A percentile compares a stretch with the other conserved stretches of the same genome.
Conservation (phyloP, 257 asterid genomes). For the Salvia hispanica region DNA sequence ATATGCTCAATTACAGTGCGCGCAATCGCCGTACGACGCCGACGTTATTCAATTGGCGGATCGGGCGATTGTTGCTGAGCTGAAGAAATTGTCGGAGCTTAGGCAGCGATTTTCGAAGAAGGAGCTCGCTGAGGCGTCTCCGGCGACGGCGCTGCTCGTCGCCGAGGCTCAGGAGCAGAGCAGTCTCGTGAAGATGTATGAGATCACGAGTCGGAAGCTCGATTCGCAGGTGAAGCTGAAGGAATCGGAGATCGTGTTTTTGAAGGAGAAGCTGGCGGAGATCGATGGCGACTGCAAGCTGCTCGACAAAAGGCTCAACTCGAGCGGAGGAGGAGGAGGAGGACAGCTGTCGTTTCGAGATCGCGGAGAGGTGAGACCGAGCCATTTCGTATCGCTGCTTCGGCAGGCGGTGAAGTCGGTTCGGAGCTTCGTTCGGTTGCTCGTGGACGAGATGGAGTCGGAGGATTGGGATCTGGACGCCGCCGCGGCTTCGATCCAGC, state of each 20-base stretch:
- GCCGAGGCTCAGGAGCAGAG: constrained; percentile 74
- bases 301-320: constrained; percentile 59
- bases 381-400: constrained; percentile 50
- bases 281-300: constrained; percentile 52
- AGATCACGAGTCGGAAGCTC: constrained; percentile 61
- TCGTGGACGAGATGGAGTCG: constrained; percentile 60
- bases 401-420: constrained; percentile 55
- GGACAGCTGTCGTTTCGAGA: constrained; percentile 45
- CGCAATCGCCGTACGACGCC: constrained; percentile 82
- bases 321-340: constrained; percentile 37
- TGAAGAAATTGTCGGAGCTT: constrained; percentile 64
- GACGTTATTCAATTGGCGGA: constrained; percentile 85
- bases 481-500: constrained; percentile 64
- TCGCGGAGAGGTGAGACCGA: constrained; percentile 41
- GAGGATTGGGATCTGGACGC: constrained; percentile 76
- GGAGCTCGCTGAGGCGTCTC: constrained; percentile 50
- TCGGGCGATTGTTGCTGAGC: constrained; percentile 55
- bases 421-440: constrained; percentile 60
- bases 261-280: constrained; percentile 70
- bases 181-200: constrained; percentile 58
- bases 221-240: constrained; percentile 79
- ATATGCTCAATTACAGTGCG: constrained; percentile 67
- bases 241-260: constrained; percentile 74
- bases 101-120: constrained; percentile 67
- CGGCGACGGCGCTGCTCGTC: constrained; percentile 46